Base-by-base conservation (phyloP, 2,329 filamentous ascomycete species). In the Epicoccum sorghinum region DNA sequence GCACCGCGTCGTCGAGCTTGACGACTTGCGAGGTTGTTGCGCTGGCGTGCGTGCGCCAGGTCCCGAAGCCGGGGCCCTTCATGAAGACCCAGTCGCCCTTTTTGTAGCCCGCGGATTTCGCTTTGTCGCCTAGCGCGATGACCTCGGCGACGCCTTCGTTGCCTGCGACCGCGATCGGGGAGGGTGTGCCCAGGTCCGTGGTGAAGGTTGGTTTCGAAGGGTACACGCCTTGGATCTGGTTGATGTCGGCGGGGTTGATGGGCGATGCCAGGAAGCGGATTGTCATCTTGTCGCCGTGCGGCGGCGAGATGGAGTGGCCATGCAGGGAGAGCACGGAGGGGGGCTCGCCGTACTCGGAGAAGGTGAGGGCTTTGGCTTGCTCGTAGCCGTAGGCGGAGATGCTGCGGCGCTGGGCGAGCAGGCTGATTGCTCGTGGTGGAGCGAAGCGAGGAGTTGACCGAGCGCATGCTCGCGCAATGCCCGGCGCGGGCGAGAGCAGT, bases 191-290 rank as follows among this genome's bases (percentile, higher is more conserved):
- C 49, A 99, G 85, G 1, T 85, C 77, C 5, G 86, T 87, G 14
- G 86, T 87, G 76, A 96, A 93, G 39, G 83, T 80, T 0, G 93
- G 92, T 72, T 91, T 91, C 40, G 87, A 87, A 58, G 93, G 93
- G 79, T 99, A 99, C 4, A 93, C 92, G 62, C 95, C 95, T 80
- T 99, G 95, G 69, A 99, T 90, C 68, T 93, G 93, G 81, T 99
- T 99, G 76, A 99, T 90, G 78, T 99, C 95, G 69, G 95, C 93
- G 23, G 95, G 95, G 79, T 99, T 99, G 75, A 99, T 91, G 52
- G 95, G 91, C 1, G 92, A 87, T 29, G 93, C 90, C 67, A 99
- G 90, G 67, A 95, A 88, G 74, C 91, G 91, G 56, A 99, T 81
- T 49, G 93, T 92, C 64, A 96, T 79, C 59, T 83, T 79, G 50